Evolutionary conservation across 495 filamentous ascomycete genomes (phyloP), one percentile per base, ranked within the genome.

Genomic region (Aspergillus nanangensis): DNA sequence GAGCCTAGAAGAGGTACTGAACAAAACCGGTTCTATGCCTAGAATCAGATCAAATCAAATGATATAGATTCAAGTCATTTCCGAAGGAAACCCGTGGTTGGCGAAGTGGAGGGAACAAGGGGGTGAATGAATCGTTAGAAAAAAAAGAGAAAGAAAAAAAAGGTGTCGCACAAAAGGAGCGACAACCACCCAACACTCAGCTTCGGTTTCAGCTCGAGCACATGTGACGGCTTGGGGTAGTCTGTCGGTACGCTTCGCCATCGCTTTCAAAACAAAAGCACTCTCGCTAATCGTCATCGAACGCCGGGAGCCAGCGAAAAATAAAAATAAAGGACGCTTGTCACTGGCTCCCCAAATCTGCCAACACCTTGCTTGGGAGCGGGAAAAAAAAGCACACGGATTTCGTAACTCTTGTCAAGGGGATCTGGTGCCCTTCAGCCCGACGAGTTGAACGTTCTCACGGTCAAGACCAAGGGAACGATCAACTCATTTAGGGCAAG

Each of bases 241-340:
- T 11, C 25, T 5, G 11, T 29, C 25, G 25, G 7, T 3, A 20
- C 19, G 37, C 37, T 20, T 19, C 37, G 22, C 37, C n/a, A 27
- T 38, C 29, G 33, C 43, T 38, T 38, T 20, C 17, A 35, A 32
- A 20, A 45, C n/a, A 4, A 19, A 37, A 25, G 13, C 33, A 14
- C 43, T 45, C 23, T 45, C 33, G 32, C 32, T 45, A 2, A 33
- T 14, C 33, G 11, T 36, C 33, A 38, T 44, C 41, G 35, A 45
- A 45, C 43, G 43, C 43, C 33, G 20, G 20, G 20, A 38, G 21
- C 21, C 18, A 44, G 13, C 29, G 17, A 24, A 5, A 36, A 5
- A 14, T 14, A 17, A 14, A 17, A 17, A 18, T 39, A 15, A n/a
- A 18, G 13, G 9, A 11, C 19, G 11, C 3, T 21, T 13, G 37